Base-by-base conservation (phyloP, 1,284 basidiomycete species). In the Rugiboletus extremiorientalis region DNA sequence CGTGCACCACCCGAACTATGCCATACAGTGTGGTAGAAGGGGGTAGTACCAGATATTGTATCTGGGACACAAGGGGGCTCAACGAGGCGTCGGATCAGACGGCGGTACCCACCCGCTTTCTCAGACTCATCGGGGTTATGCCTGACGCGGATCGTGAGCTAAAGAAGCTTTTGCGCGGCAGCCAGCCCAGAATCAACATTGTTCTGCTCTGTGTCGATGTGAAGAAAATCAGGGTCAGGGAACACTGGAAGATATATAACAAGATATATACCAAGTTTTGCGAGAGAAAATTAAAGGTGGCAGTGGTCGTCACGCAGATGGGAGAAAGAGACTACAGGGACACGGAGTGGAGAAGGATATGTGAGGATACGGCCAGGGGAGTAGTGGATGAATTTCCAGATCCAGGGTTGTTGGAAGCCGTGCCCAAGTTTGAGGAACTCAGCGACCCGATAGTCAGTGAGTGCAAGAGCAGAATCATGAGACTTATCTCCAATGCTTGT, bases 281-380 rank as follows among this genome's bases (percentile, higher is more conserved):
- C 47, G 12, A 55, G 25, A 37, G 11, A 43, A 54, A 38, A 8
- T 2, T 56, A n/a, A 59, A 51, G 40, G 56, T 71, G 18, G 69
- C 54, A 7, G 54, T 68, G 44, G 59, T 68, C 11, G 73, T 76
- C 7, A 79, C 72, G 27, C 78, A 67, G 18, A 74, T 71, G 43
- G 49, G 47, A 23, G 60, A 52, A 23, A 25, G 5, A 10, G 64
- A 61, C 4, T 43, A 59, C 41, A 33, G 20, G 25, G 28, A 33
- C 9, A 36, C 55, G 10, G 37, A 40, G 22, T 67, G 69, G 66
- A 71, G 59, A 49, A 37, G n/a, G 23, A 60, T 16, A 6, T 70
- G 65, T 7, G 5, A 28, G 38, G 18, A 4, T 28, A 12, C 44
- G 15, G 69, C 69, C 22, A 15, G 6, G 5, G 44, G 34, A 10